Conservation (phyloP, 164 flowering plant genomes). For the Echeveria elegans region DNA sequence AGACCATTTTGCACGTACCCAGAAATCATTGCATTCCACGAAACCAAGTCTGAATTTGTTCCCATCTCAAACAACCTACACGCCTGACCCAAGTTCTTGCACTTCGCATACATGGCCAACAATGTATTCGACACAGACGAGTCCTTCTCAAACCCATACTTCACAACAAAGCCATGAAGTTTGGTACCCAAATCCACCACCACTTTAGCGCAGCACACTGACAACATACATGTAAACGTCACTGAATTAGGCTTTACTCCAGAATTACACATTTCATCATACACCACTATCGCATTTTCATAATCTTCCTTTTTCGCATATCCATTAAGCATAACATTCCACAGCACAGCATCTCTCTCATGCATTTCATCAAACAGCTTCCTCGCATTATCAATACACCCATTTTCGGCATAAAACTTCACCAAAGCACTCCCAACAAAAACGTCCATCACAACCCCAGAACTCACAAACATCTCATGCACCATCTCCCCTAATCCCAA, state of each 20-base stretch:
- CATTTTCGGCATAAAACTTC: slow-evolving; percentile 55
- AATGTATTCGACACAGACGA: slow-evolving; percentile 48
- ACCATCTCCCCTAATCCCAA: slow-evolving; percentile 34
- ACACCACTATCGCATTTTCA: slow-evolving; percentile 26
- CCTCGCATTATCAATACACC: slow-evolving; percentile 38
- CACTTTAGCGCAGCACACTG: slow-evolving; percentile 38
- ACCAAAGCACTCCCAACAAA: slow-evolving; percentile 73
- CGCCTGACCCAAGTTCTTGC: slow-evolving; percentile 39
- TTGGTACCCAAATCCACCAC: slow-evolving; percentile 35
- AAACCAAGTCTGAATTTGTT: slow-evolving; percentile 37
- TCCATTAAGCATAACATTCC: slow-evolving; percentile 82
- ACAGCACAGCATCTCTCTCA: slow-evolving; percentile 52
- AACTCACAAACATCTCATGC: slow-evolving; percentile 28
- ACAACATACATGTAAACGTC: slow-evolving; percentile 49
- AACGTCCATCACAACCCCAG: slow-evolving; percentile 50
- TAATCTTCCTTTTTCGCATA: slow-evolving; percentile 39
- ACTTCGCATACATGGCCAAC: slow-evolving; percentile 51
- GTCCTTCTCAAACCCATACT: slow-evolving; percentile 46
- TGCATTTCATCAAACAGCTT: slow-evolving; percentile 53
- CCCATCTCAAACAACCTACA: slow-evolving; percentile 37
- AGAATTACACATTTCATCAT: slow-evolving; percentile 37
- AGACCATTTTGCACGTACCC: slow-evolving; percentile 57
- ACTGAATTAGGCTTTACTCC: slow-evolving; percentile 44
- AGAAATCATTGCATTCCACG: slow-evolving; percentile 79
- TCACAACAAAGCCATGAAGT: slow-evolving; percentile 49